These are phyloP conservation scores for Aegilops sharonensis DNA, from an alignment of 176 grass and related monocot genomes.

Conservation along the genomic window DNA sequence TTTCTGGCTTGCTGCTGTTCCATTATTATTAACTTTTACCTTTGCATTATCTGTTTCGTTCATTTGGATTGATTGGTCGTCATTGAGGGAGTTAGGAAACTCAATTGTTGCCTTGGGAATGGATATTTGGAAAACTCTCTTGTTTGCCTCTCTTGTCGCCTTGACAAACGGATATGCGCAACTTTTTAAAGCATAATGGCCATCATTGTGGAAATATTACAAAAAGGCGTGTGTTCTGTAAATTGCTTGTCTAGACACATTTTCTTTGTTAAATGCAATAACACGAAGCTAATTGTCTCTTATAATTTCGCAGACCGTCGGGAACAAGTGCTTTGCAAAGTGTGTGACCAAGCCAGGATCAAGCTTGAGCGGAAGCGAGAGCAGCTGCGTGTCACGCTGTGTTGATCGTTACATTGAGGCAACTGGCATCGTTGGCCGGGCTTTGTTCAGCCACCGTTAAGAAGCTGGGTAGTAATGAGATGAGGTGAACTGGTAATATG, in stretches of 20 bases:
- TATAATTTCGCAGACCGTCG: constrained; percentile 51
- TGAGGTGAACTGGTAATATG: not conserved
- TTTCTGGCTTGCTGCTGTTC: not conserved
- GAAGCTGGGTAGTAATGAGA: not conserved
- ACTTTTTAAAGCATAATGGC: not conserved
- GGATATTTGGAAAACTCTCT: no score
- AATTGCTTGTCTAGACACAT: not conserved
- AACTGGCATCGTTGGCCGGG: constrained; percentile 58
- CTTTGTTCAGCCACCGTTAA: constrained; percentile 65
- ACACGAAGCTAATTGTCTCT: not conserved
- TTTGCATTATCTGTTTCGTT: not conserved
- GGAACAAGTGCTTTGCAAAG: constrained; percentile 90
- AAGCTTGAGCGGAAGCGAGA: constrained; percentile 79
- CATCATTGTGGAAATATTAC: not conserved
- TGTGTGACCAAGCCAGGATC: constrained; percentile 86
- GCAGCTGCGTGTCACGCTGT: constrained; percentile 78
- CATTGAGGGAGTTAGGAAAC: not conserved
- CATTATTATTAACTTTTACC: not conserved
- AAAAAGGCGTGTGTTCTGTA: no score
- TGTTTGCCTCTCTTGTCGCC: no score
- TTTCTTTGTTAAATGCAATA: not conserved
- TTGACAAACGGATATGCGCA: not conserved
- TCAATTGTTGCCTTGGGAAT: not conserved
- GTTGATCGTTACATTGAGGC: constrained; percentile 90
- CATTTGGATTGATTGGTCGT: not conserved